A percentile compares a stretch with the other conserved stretches of the same genome.
phyloP scores from a whole-genome alignment of 2,329 filamentous ascomycete genomes.

The Venturia pyrina region DNA sequence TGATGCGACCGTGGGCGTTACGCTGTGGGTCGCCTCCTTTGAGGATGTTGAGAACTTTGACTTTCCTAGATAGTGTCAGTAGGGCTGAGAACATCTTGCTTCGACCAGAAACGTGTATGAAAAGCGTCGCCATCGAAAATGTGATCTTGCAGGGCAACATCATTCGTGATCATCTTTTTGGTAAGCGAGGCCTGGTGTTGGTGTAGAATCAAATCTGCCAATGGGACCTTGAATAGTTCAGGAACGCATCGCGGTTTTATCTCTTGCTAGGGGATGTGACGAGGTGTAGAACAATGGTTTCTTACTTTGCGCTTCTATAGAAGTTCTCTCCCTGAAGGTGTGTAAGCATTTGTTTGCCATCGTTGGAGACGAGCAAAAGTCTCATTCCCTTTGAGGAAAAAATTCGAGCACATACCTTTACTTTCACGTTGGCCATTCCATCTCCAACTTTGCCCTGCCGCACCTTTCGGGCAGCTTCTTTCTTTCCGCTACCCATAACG shows the following conservation, averaged over 20 bases:
- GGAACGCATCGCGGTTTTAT: background rate
- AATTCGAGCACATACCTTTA: slow-evolving; percentile 41
- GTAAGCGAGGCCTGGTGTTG: background rate
- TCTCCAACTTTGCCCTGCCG: slow-evolving; percentile 77
- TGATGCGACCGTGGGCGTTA: slow-evolving; percentile 55
- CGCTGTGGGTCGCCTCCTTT: slow-evolving; percentile 77
- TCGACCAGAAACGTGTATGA: background rate
- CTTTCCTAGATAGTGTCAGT: background rate
- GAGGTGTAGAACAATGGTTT: background rate
- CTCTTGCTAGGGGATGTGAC: background rate
- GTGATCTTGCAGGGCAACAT: background rate
- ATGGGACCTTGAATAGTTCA: no score
- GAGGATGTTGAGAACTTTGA: slow-evolving; percentile 75
- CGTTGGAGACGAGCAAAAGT: background rate
- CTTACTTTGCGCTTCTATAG: slow-evolving; percentile 83
- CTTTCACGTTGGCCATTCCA: slow-evolving; percentile 83
- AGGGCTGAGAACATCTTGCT: background rate
- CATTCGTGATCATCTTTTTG: background rate
- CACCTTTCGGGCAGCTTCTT: slow-evolving; percentile 72
- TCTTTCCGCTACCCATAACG: slow-evolving; percentile 81
- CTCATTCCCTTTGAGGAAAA: background rate
- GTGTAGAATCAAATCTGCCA: background rate
- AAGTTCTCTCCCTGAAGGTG: slow-evolving; percentile 73
- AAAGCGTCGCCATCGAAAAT: background rate
- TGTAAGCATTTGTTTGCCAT: background rate